Percentiles rank a stretch among this genome's conserved stretches.
Conservation (phyloP, 108 stramenopile species). For the Cyclotella baltica region DNA sequence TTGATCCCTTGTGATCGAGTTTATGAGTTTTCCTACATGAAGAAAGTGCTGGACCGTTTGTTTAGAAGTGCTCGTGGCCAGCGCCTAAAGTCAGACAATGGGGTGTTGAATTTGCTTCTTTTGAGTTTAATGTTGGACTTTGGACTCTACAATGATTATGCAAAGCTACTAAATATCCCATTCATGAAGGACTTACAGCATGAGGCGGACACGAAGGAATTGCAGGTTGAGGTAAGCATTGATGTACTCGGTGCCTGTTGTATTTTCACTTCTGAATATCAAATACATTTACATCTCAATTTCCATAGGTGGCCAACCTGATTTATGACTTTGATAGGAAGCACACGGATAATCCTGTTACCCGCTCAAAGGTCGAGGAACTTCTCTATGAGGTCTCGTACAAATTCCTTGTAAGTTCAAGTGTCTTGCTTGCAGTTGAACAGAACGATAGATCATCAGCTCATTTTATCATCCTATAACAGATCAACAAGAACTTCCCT, state of each 20-base stretch:
- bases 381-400: constrained; percentile 59
- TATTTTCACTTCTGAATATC: no score
- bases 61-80: constrained; percentile 36
- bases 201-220: constrained; percentile 54
- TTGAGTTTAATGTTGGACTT: constrained; percentile 62
- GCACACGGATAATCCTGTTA: constrained; percentile 46
- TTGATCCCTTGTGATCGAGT: constrained; percentile 48
- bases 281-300: no score
- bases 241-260: background rate
- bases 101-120: constrained; percentile 53
- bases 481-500: constrained; percentile 57
- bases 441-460: no score
- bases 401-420: constrained; percentile 50
- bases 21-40: constrained; percentile 58
- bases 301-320: constrained; percentile 41
- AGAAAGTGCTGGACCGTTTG: constrained; percentile 39
- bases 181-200: constrained; percentile 59
- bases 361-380: constrained; percentile 59
- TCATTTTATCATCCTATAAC: background rate
- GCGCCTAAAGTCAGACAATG: constrained; percentile 57
- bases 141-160: constrained; percentile 55
- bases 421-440: background rate
- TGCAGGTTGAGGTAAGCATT: constrained; percentile 55
- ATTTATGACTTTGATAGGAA: constrained; percentile 63
- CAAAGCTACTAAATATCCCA: constrained; percentile 53